These are phyloP conservation scores for Panellus pusillus DNA, from an alignment of 768 basidiomycete genomes.

Conservation along the genomic window DNA sequence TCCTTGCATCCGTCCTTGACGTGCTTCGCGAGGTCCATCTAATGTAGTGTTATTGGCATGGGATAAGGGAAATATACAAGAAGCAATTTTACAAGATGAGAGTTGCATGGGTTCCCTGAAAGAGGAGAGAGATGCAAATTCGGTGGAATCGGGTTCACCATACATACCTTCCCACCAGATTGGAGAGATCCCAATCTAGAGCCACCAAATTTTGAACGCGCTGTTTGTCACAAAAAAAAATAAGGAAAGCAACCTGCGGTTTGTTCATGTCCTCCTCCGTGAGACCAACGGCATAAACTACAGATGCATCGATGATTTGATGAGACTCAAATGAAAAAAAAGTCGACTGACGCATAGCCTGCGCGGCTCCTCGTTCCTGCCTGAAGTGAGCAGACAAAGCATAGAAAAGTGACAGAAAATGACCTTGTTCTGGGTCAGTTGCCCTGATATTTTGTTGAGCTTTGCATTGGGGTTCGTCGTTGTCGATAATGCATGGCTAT, in stretches of 20 bases:
- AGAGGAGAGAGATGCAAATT: neutral
- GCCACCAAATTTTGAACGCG: conserved; percentile 9
- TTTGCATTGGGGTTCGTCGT: conserved; percentile 32
- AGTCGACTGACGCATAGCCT: conserved; percentile 74
- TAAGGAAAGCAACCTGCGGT: conserved; percentile 57
- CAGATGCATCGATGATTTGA: neutral
- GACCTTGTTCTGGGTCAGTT: conserved; percentile 78
- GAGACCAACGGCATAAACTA: conserved; percentile 80
- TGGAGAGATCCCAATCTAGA: conserved; percentile 81
- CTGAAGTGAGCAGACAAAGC: conserved; percentile 1
- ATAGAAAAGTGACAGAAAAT: neutral
- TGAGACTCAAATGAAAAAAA: neutral
- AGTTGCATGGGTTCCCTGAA: conserved; percentile 83
- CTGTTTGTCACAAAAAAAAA: neutral
- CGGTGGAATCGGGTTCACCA: neutral
- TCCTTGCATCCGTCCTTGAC: conserved; percentile 83
- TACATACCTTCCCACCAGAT: conserved; percentile 89
- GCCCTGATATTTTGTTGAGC: conserved; percentile 74
- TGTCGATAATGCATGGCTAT: conserved; percentile 45
- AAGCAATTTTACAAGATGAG: conserved; percentile 58
- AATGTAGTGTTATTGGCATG: neutral
- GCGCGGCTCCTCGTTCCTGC: conserved; percentile 69
- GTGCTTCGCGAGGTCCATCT: conserved; percentile 78
- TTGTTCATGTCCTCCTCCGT: conserved; percentile 81
- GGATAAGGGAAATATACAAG: neutral